These are phyloP conservation scores for Jaapia argillacea DNA, from an alignment of 768 basidiomycete species.

Conservation along the genomic window DNA sequence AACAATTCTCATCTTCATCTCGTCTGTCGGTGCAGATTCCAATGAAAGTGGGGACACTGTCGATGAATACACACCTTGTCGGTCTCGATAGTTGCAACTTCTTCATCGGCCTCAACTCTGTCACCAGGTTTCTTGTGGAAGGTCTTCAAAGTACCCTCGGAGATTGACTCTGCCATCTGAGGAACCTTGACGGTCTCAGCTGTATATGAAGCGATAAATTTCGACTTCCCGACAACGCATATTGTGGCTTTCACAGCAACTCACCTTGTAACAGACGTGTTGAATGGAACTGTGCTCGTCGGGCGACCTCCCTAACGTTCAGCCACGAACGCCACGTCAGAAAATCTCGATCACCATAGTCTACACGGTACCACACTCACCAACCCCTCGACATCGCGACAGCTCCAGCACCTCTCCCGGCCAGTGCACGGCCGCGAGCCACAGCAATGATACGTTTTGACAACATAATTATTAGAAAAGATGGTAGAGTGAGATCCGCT, in stretches of 20 bases:
- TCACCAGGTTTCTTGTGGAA: constrained; percentile 95
- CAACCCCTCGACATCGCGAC: constrained; percentile 34
- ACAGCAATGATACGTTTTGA: constrained; percentile 60
- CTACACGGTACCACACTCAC: no score
- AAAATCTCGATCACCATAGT: no score
- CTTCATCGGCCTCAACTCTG: constrained; percentile 83
- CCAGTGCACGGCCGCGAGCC: constrained; percentile 48
- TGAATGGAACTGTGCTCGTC: constrained; percentile 57
- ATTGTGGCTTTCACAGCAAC: neutral
- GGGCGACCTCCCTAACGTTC: no score
- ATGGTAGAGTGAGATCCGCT: neutral
- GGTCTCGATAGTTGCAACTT: constrained; percentile 96
- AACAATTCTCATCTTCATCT: no score
- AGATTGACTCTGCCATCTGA: constrained; percentile 97
- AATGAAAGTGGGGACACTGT: no score
- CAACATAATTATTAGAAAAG: constrained; percentile 39
- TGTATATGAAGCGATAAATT: constrained; percentile 17
- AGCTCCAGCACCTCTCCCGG: constrained; percentile 23
- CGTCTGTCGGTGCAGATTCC: no score
- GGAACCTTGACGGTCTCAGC: constrained; percentile 91
- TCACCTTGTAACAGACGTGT: constrained; percentile 61
- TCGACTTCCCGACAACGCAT: constrained; percentile 11
- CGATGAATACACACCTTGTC: constrained; percentile 98
- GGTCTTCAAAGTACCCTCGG: constrained; percentile 91
- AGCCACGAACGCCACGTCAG: no score